Evolutionary conservation across 179 eudicot genomes (phyloP).

Genomic region (Silene coronaria): DNA sequence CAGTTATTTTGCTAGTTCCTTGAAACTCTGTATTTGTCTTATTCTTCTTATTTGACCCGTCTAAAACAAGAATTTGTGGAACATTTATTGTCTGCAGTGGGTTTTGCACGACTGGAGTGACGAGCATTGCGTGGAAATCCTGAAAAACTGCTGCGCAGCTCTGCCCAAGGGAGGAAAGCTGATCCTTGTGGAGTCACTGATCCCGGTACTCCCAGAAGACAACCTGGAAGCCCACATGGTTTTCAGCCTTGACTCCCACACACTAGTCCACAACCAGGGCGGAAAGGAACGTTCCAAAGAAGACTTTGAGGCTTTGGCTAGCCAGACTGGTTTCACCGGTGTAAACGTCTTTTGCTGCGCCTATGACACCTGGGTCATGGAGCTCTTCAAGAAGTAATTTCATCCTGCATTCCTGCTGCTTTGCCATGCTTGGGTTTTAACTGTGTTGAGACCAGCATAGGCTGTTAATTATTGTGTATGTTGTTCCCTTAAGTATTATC

Average conservation of each 20-base stretch:
- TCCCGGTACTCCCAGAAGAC: constrained; percentile 29
- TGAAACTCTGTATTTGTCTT: no score
- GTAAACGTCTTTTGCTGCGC: constrained; percentile 23
- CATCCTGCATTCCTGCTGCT: background rate
- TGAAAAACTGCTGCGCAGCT: constrained; percentile 36
- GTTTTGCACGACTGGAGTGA: constrained; percentile 47
- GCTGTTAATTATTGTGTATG: background rate
- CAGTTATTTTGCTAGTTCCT: background rate
- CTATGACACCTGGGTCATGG: constrained; percentile 33
- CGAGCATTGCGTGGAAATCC: constrained; percentile 33
- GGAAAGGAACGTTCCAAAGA: constrained; percentile 42
- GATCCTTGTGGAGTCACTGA: constrained; percentile 36
- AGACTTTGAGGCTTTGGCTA: constrained; percentile 33
- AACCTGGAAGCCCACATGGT: constrained; percentile 22
- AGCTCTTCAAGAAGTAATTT: constrained; percentile 31
- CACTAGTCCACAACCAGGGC: constrained; percentile 32
- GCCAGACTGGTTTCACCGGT: constrained; percentile 32
- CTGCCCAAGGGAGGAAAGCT: constrained; percentile 39
- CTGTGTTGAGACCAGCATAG: background rate
- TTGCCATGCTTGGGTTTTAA: background rate
- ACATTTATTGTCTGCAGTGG: constrained; percentile 16
- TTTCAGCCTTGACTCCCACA: constrained; percentile 23
- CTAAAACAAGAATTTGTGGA: no score
- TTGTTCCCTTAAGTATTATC: background rate
- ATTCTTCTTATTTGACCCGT: no score